These are phyloP conservation scores for Daldinia decipiens DNA, from an alignment of 495 filamentous ascomycete genomes.

Conservation along the genomic window DNA sequence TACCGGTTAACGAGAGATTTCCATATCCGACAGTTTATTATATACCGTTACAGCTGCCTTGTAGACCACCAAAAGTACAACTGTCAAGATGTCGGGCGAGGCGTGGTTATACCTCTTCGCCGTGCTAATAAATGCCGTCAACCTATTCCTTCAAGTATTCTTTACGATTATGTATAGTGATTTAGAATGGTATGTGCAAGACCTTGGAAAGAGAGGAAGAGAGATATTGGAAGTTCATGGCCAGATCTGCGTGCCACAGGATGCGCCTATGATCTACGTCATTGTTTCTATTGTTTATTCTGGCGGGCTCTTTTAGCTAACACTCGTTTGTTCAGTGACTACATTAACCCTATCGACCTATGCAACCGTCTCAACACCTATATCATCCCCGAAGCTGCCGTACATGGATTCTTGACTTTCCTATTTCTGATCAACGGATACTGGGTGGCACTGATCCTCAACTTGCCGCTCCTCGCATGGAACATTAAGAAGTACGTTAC, in stretches of 20 bases:
- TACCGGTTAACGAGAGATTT: conserved; percentile 4
- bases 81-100: conserved; percentile 92
- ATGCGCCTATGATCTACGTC: conserved; percentile 36
- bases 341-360: conserved; percentile 99
- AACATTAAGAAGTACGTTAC: conserved; percentile 93
- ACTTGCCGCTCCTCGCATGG: conserved; percentile 90
- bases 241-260: conserved; percentile 18
- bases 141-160: conserved; percentile 99
- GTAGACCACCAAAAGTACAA: conserved; percentile 19
- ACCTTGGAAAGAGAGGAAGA: background rate
- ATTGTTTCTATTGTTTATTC: conserved; percentile 27
- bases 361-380: conserved; percentile 99
- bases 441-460: conserved; percentile 92
- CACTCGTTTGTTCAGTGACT: conserved; percentile 72
- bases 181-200: conserved; percentile 87
- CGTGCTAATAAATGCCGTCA: conserved; percentile 99
- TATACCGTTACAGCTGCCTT: background rate
- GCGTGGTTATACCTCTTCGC: conserved; percentile 99
- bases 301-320: conserved; percentile 35
- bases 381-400: conserved; percentile 97
- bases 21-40: background rate
- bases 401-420: conserved; percentile 93
- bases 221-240: background rate
- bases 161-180: conserved; percentile 99
- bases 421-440: conserved; percentile 98